phyloP scores from a whole-genome alignment of 2,329 filamentous ascomycete genomes.

The Ophiostoma angusticollis region DNA sequence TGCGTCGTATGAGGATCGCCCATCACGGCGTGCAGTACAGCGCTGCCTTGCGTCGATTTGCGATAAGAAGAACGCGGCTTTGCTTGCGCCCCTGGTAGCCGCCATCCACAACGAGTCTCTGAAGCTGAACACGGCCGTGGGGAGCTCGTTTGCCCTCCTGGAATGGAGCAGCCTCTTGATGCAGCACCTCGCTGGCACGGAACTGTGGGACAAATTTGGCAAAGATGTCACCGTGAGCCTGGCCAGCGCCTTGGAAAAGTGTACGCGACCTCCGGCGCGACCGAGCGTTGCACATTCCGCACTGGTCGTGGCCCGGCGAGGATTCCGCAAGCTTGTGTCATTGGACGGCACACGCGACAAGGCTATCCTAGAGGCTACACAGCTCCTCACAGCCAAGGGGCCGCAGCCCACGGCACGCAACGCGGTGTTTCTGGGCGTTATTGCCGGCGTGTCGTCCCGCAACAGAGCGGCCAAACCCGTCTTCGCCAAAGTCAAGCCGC shows the following conservation, averaged over 20 bases:
- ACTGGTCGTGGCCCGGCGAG: conserved; percentile 64
- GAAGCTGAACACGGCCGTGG: conserved; percentile 64
- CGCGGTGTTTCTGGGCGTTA: conserved; percentile 66
- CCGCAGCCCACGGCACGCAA: conserved; percentile 53
- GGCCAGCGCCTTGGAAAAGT: conserved; percentile 66
- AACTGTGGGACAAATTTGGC: conserved; percentile 52
- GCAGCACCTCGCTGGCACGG: conserved; percentile 50
- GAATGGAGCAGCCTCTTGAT: conserved; percentile 81
- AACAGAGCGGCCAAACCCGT: conserved; percentile 48
- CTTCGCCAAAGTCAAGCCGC: conserved; percentile 52
- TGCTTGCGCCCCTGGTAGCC: conserved; percentile 51
- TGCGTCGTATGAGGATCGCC: conserved; percentile 71
- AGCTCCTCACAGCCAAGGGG: conserved; percentile 55
- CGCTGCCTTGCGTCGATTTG: conserved; percentile 59
- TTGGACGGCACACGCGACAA: conserved; percentile 43
- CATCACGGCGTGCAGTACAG: conserved; percentile 72
- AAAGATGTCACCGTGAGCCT: conserved; percentile 53
- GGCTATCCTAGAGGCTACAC: conserved; percentile 49
- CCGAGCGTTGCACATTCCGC: conserved; percentile 58
- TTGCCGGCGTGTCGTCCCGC: conserved; percentile 76
- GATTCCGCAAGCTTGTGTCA: conserved; percentile 61
- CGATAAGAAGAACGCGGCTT: conserved; percentile 39
- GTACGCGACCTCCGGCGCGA: conserved; percentile 53
- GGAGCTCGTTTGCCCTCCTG: conserved; percentile 74
- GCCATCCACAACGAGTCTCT: conserved; percentile 58